Evolutionary conservation across 305 asterid genomes (phyloP), one percentile per base, ranked within the genome.

Genomic region (Fraxinus xanthoxyloides): DNA sequence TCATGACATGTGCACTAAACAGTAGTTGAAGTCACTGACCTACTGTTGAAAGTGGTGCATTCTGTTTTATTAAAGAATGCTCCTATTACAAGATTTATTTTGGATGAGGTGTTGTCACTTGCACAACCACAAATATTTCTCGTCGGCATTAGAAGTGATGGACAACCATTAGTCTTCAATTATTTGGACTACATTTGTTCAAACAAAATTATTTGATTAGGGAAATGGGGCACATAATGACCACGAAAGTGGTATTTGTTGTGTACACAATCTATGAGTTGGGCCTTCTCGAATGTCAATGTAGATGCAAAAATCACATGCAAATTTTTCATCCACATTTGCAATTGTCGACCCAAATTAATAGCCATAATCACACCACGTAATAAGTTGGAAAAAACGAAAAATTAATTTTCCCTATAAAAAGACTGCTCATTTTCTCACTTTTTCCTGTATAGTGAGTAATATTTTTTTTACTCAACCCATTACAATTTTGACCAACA

Each of bases 21-120:
- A 36, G 9, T 48, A 78, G 23, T 73, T 36, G 40, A 79, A 31
- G 8, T 38, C 83, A 83, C 86, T 40, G 30, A 56, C 46, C 72
- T 10, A 78, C 82, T 73, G 76, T 46, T 74, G 43, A 61, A 61
- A 12, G 86, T 79, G 83, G 81, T 12, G 4, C 48, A 13, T 2
- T 17, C 80, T 40, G 48, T 75, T 40, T 24, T 3, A 21, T 56
- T 30, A 32, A n/a, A 36, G 48, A 38, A 81, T 65, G 80, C 75
- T 35, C 75, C 0, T 12, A 17, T 12, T 6, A 69, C 75, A 69
- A 69, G 12, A 15, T 69, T 69, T 2, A 69, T 30, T 69, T 30
- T 69, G 23, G 75, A 12, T 28, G 7, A 30, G 7, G 75, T 69
- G 75, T 69, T 5, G 75, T 69, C 40, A 15, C n/a, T 28, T 67